Conservation (phyloP, 805 yeast genomes). For the Pichia kluyveri region DNA sequence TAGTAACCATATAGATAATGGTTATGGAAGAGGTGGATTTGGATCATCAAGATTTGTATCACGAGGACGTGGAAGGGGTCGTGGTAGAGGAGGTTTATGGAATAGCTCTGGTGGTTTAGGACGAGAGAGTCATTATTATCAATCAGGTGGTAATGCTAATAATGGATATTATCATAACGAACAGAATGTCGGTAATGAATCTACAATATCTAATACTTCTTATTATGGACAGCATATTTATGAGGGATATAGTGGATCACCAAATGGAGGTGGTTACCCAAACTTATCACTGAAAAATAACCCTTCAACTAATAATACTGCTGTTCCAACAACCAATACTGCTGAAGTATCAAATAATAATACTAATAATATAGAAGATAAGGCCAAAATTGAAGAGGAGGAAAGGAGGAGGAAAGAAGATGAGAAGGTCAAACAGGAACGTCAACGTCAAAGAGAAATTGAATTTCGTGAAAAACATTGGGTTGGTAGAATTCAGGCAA, state of each 20-base stretch:
- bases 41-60: background rate
- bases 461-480: constrained; percentile 20
- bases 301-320: background rate
- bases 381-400: background rate
- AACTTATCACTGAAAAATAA: background rate
- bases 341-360: background rate
- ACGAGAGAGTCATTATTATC: background rate
- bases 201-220: background rate
- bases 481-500: constrained; percentile 19
- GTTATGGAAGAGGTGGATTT: constrained; percentile 1
- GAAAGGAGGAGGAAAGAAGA: background rate
- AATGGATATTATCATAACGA: background rate
- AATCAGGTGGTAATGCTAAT: background rate
- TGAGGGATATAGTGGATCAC: background rate
- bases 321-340: background rate
- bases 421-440: background rate
- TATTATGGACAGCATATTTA: background rate
- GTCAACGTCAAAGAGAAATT: constrained; percentile 2
- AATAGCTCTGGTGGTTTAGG: background rate
- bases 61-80: background rate
- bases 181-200: background rate
- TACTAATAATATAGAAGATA: background rate
- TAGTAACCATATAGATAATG: background rate
- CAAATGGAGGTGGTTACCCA: background rate
- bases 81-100: background rate